Conservation (phyloP, 768 basidiomycete species). For the Rubroboletus satanas region DNA sequence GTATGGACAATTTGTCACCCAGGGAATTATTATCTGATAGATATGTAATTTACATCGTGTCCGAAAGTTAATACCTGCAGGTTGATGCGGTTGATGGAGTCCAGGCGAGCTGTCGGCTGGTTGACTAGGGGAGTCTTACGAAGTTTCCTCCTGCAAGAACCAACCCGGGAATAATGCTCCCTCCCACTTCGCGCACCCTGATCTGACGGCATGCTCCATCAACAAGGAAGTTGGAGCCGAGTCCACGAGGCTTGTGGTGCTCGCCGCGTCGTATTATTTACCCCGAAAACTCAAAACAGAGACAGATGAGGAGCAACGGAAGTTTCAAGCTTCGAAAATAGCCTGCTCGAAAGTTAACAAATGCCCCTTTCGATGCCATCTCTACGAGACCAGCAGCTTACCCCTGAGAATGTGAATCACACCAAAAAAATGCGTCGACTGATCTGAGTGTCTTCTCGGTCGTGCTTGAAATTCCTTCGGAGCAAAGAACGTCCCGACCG, state of each 20-base stretch:
- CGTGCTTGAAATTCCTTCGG: slow-evolving; percentile 1
- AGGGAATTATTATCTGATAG: slow-evolving; percentile 22
- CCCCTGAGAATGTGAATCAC: slow-evolving; percentile 15
- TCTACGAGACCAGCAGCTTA: neutral
- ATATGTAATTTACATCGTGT: slow-evolving; percentile 29
- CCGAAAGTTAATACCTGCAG: slow-evolving; percentile 7
- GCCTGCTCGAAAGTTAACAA: neutral
- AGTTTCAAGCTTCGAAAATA: neutral
- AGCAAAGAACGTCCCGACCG: slow-evolving; percentile 4
- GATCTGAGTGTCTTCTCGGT: neutral
- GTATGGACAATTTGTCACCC: slow-evolving; percentile 28
- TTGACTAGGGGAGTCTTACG: neutral
- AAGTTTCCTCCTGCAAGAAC: neutral
- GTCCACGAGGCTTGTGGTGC: neutral
- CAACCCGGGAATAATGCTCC: neutral
- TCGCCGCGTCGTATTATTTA: slow-evolving; percentile 3
- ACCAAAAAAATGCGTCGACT: neutral
- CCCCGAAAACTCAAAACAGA: neutral
- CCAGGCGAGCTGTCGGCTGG: neutral
- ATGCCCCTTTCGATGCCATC: neutral
- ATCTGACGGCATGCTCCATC: slow-evolving; percentile 1
- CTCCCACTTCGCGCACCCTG: neutral
- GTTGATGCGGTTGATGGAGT: neutral
- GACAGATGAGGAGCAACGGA: neutral
- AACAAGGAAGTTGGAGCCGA: neutral